Conservation (phyloP, 106 monocot species). For the Amphibolis antarctica region DNA sequence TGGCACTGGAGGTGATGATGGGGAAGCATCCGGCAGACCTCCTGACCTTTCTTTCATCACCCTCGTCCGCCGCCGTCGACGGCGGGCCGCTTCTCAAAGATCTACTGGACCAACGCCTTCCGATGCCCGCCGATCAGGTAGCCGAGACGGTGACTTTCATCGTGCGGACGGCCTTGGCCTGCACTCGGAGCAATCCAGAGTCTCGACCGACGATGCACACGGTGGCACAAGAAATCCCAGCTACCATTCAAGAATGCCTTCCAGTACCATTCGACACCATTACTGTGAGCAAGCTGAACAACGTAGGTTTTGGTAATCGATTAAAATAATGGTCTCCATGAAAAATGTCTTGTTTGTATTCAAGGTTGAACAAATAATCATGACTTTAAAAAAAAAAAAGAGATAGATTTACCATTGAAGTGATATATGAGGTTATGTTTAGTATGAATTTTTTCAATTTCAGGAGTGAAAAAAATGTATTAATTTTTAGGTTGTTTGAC, state of each 20-base stretch:
- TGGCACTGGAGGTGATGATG: constrained; percentile 16
- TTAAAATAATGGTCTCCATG: no score
- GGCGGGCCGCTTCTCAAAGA: constrained; percentile 31
- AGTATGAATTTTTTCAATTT: no score
- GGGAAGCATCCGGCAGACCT: constrained; percentile 33
- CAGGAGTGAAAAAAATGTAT: no score
- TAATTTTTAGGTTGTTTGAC: no score
- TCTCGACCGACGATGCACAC: constrained; percentile 44
- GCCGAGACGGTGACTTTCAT: constrained; percentile 64
- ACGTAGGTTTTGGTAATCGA: no score
- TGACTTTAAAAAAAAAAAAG: no score
- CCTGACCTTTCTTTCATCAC: constrained; percentile 14
- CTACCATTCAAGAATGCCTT: constrained; percentile 26
- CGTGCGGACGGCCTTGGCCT: constrained; percentile 37
- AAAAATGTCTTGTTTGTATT: no score
- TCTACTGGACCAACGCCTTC: constrained; percentile 50
- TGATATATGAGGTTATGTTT: no score
- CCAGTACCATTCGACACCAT: constrained; percentile 33
- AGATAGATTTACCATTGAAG: no score
- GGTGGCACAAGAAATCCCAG: constrained; percentile 62
- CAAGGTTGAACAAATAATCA: no score
- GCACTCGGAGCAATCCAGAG: constrained; percentile 25
- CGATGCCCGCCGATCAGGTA: constrained; percentile 35
- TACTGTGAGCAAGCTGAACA: constrained; percentile 36
- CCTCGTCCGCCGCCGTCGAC: constrained; percentile 1